These are phyloP conservation scores for Trichoderma sp. DNA, from an alignment of 2,329 filamentous ascomycete species.

Conservation along the genomic window DNA sequence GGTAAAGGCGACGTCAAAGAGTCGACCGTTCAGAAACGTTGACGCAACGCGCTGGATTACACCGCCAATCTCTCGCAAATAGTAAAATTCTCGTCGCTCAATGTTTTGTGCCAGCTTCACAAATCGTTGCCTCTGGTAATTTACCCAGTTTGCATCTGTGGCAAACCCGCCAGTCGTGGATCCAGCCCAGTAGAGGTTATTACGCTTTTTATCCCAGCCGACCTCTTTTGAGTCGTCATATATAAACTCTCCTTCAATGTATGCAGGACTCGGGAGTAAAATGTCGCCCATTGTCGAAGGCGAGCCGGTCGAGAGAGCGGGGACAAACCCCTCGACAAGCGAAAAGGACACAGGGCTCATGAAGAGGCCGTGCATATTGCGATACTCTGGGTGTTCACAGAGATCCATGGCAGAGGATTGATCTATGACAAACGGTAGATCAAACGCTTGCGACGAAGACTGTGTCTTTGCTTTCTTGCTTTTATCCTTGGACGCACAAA, in stretches of 20 bases:
- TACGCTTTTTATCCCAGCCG: constrained; percentile 48
- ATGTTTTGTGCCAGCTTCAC: constrained; percentile 39
- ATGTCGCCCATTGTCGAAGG: constrained; percentile 52
- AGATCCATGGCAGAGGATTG: constrained; percentile 34
- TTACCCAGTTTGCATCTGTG: constrained; percentile 36
- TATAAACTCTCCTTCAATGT: constrained; percentile 41
- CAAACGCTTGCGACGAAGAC: constrained; percentile 24
- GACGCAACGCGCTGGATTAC: constrained; percentile 25
- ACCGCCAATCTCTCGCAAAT: constrained; percentile 31
- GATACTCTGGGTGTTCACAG: constrained; percentile 46
- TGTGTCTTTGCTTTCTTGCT: not conserved
- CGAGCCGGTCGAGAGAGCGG: constrained; percentile 46
- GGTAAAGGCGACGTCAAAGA: constrained; percentile 48
- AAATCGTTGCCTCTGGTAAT: constrained; percentile 50
- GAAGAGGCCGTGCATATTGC: constrained; percentile 44
- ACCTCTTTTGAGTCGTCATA: constrained; percentile 44
- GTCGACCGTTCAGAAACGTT: constrained; percentile 36
- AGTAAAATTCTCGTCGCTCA: constrained; percentile 27
- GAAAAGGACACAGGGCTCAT: constrained; percentile 43
- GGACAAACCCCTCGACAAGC: constrained; percentile 41
- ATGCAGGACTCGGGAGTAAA: constrained; percentile 51
- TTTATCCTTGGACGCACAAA: constrained; percentile 26
- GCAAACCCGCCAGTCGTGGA: constrained; percentile 51
- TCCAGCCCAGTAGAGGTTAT: constrained; percentile 57
- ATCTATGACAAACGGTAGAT: constrained; percentile 39